Conservation (phyloP, 495 filamentous ascomycete species). For the Penicillium crystallinum region DNA sequence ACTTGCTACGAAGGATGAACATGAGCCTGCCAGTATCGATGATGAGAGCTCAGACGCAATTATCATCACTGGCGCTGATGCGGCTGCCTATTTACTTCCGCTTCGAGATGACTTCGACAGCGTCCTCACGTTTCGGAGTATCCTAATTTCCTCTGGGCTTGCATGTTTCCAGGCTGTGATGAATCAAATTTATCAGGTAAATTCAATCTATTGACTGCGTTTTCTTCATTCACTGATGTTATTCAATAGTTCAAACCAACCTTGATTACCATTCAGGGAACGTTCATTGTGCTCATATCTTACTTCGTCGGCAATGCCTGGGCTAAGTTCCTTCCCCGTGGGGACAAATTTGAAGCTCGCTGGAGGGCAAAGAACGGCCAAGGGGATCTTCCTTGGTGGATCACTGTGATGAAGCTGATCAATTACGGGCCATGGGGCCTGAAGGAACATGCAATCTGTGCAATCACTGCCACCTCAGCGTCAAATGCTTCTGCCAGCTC, state of each 20-base stretch:
- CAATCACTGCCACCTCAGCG: constrained; percentile 26
- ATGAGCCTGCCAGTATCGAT: background rate
- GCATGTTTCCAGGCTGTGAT: constrained; percentile 46
- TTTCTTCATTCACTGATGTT: constrained; percentile 2
- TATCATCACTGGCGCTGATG: constrained; percentile 29
- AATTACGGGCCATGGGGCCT: constrained; percentile 30
- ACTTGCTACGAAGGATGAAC: background rate
- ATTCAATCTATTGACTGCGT: background rate
- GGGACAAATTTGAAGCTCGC: constrained; percentile 27
- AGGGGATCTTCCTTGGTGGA: constrained; percentile 16
- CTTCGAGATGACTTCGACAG: constrained; percentile 42
- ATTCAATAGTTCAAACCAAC: constrained; percentile 28
- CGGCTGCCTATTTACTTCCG: constrained; percentile 31
- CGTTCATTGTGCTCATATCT: constrained; percentile 36
- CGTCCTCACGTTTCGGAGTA: constrained; percentile 41
- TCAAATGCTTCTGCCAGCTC: constrained; percentile 16
- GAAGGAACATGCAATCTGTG: constrained; percentile 30
- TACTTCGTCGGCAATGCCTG: constrained; percentile 39
- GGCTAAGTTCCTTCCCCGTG: constrained; percentile 39
- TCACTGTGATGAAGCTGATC: constrained; percentile 19
- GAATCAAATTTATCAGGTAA: constrained; percentile 42
- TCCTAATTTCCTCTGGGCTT: constrained; percentile 40
- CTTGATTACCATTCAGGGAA: constrained; percentile 24
- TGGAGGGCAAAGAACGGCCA: constrained; percentile 24
- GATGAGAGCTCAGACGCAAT: constrained; percentile 12